Evolutionary conservation across 169 alveolate genomes (phyloP), one percentile per base, ranked within the genome.

Genomic region (Plasmodium malariae): DNA sequence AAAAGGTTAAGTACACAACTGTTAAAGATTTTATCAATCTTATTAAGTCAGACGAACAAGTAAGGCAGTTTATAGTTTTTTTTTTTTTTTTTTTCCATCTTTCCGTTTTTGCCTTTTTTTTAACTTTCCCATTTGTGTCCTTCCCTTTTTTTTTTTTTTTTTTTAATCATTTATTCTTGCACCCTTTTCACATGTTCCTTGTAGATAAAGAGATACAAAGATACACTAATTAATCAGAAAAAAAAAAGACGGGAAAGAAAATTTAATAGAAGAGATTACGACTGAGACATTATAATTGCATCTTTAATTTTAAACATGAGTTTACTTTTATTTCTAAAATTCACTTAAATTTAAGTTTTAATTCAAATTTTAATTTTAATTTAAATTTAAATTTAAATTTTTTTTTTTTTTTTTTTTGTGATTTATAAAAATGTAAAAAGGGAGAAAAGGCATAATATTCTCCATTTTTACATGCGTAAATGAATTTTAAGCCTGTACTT

Each of bases 181-280:
- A 37, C 21, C 34, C n/a, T 68, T 68, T 49, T 12, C 57, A 30
- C 3, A 68, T 28, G 34, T 3, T 30, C 45, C 17, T 17, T 48
- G 14, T 68, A 76, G 89, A 76, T 76, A 43, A 76, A 76, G 45
- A 32, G 54, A 34, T 76, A 76, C 60, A 76, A 76, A 34, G 89
- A 76, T 48, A 67, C 28, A 19, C 57, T 76, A 62, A 76, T 76
- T 14, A 36, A 62, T 24, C 69, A 62, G 48, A 76, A 76, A 57
- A 76, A 76, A 48, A 76, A 76, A 49, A 34, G 68, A 76, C 24
- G 26, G n/a, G 70, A 76, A 32, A 76, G 57, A n/a, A 76, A 76
- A 67, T 76, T 76, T 65, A 76, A 76, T 36, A 76, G 62, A 49
- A 26, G 74, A 4, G 89, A 76, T 37, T 76, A 76, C 40, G 76